A percentile compares a stretch with the other conserved stretches of the same genome.
Evolutionary conservation across 192 early-diverging fungal genomes (phyloP).

Genomic region (Backusella parvicylindrica): DNA sequence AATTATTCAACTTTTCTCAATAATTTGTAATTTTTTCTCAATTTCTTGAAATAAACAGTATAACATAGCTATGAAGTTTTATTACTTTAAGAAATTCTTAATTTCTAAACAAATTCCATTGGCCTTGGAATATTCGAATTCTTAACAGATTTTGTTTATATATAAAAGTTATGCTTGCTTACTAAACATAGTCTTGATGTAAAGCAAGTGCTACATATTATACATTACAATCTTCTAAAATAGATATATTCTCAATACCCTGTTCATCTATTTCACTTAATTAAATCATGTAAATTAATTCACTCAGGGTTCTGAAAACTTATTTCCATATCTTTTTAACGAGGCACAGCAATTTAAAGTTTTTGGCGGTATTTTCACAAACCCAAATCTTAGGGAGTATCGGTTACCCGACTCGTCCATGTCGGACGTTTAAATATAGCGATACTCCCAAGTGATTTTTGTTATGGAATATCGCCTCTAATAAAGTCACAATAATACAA

Average conservation of each 20-base stretch:
- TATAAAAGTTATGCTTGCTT: background rate
- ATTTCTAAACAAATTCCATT: background rate
- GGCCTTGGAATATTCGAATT: background rate
- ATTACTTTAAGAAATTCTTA: background rate
- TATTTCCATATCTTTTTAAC: background rate
- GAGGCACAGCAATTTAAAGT: background rate
- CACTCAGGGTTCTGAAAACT: background rate
- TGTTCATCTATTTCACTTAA: background rate
- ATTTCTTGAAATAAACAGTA: too few relatives aligned
- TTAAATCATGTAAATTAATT: background rate
- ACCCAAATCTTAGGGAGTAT: too few relatives aligned
- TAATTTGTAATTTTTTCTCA: too few relatives aligned
- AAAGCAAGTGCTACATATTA: background rate
- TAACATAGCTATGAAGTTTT: too few relatives aligned
- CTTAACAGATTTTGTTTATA: background rate
- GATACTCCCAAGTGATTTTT: too few relatives aligned
- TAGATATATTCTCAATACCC: background rate
- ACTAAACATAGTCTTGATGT: background rate
- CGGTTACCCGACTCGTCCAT: too few relatives aligned
- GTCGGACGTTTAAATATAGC: too few relatives aligned
- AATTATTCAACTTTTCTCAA: too few relatives aligned
- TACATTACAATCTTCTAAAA: background rate
- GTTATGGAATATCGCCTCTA: too few relatives aligned
- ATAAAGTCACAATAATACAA: too few relatives aligned
- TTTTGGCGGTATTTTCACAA: too few relatives aligned